phyloP scores from a whole-genome alignment of 495 filamentous ascomycete species.

The Lentithecium fluviatile region DNA sequence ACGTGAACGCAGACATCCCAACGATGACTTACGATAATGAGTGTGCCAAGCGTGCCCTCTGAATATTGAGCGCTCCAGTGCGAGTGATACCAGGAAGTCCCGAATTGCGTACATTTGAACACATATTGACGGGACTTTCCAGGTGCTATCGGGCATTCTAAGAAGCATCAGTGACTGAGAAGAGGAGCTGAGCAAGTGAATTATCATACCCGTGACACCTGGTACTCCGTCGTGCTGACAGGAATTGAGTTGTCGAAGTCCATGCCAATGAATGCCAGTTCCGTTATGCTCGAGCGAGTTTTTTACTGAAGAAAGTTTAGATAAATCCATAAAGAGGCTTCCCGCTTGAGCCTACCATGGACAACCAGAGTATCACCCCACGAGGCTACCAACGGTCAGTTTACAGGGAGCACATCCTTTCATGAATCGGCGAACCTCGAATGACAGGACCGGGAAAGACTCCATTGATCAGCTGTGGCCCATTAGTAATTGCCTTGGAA shows the following conservation, averaged over 20 bases:
- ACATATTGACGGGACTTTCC: constrained; percentile 40
- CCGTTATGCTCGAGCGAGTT: constrained; percentile 43
- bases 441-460: constrained; percentile 40
- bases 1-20: too few relatives aligned
- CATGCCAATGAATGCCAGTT: constrained; percentile 46
- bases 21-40: constrained; percentile 36
- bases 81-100: constrained; percentile 44
- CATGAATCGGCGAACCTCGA: not conserved
- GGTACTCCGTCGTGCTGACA: constrained; percentile 40
- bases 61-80: constrained; percentile 43
- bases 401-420: not conserved
- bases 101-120: constrained; percentile 43
- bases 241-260: constrained; percentile 39
- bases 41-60: constrained; percentile 41
- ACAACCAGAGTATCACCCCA: constrained; percentile 44
- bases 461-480: constrained; percentile 33
- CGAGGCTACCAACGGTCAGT: constrained; percentile 18
- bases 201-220: constrained; percentile 39
- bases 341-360: constrained; percentile 19
- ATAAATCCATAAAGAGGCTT: not conserved
- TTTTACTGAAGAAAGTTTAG: constrained; percentile 24
- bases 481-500: constrained; percentile 2
- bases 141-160: constrained; percentile 41
- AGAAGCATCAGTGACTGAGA: not conserved
- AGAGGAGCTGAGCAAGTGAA: not conserved